Base-by-base conservation (phyloP, 176 grass and related monocot species). In the Areca catechu region DNA sequence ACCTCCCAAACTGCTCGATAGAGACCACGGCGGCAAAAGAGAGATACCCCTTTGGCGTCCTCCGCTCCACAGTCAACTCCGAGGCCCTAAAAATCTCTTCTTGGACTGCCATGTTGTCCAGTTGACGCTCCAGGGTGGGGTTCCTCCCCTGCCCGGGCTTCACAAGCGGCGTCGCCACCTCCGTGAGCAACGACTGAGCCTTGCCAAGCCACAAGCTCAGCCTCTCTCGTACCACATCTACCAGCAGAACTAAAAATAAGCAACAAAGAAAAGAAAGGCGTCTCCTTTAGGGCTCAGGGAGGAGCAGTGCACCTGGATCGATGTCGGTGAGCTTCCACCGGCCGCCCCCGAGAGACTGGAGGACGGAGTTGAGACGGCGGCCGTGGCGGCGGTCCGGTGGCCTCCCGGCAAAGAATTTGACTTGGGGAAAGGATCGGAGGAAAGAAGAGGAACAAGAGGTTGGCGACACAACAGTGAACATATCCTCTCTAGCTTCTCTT, bases 1-100 rank as follows among this genome's bases (percentile, higher is more conserved):
- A 97, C 93, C 83, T 97, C 25, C 72, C 81, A 15, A 97, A 97
- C 76, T 91, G 93, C 72, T 97, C 93, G 54, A 97, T 73, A 74
- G 83, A 53, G 57, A 97, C 79, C 19, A 84, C 66, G 22, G 93
- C 80, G 19, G 83, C 87, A 50, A 83, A 50, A 56, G 93, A 91
- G 55, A 97, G 83, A 73, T 54, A 73, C 3, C 78, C 87, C 50
- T 61, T 53, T 10, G 75, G 24, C 16, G 89, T 78, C 81, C 24
- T 74, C 6, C 62, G 63, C 2, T 97, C 81, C 20, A 97, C 72
- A 49, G 87, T 97, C 65, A 91, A 49, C 66, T 97, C 86, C 15
- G 80, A 80, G 67, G 77, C 78, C 12, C 59, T 54, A 23, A 84
- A 80, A 19, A 73, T 20, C 54, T 67, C 92, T 66, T 97, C 80